Base-by-base conservation (phyloP, 352 stramenopile genomes). In the Pythium diclinum region DNA sequence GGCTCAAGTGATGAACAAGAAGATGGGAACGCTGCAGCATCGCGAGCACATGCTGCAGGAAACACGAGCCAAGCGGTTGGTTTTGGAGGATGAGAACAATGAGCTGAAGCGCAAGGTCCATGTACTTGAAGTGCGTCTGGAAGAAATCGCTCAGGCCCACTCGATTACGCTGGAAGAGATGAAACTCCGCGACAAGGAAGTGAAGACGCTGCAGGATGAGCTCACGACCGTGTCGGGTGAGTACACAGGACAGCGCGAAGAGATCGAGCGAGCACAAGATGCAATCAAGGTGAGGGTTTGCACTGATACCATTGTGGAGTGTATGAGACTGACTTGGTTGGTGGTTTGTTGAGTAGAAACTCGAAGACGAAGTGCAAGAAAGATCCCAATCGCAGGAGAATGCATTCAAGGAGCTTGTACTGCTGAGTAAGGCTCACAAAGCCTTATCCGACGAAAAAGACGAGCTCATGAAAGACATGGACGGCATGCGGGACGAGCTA, bases 341-440 rank as follows among this genome's bases (percentile, higher is more conserved):
- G 10, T 65, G 9, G 3, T 55, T 17, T 16, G 44, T 11, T 30
- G 11, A 6, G 47, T 52, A 94, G 83, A 73, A 71, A 61, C 52
- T 92, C 23, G 75, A 88, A 64, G 69, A 78, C n/a, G 76, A 91
- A 47, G 38, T 91, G 16, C 73, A 77, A 25, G 81, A 90, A 28
- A 73, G 87, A 38, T 76, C 78, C 0, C 59, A 78, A 10, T 77
- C 81, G 17, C 78, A 83, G 36, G 83, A 92, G 38, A 81, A 71
- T 42, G 87, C 81, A 21, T 94, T 89, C 69, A 91, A 89, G 53
- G 82, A 94, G 61, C 71, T 94, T 1, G 82, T 94, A 5, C 48
- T 94, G 51, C 59, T 94, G 6, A 83, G 83, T 7, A 94, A 94
- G 57, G 85, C 82, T 2, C 82, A 94, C 66, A 90, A 92, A 68